Conservation (phyloP, 768 basidiomycete species). For the Cubamyces sp. region DNA sequence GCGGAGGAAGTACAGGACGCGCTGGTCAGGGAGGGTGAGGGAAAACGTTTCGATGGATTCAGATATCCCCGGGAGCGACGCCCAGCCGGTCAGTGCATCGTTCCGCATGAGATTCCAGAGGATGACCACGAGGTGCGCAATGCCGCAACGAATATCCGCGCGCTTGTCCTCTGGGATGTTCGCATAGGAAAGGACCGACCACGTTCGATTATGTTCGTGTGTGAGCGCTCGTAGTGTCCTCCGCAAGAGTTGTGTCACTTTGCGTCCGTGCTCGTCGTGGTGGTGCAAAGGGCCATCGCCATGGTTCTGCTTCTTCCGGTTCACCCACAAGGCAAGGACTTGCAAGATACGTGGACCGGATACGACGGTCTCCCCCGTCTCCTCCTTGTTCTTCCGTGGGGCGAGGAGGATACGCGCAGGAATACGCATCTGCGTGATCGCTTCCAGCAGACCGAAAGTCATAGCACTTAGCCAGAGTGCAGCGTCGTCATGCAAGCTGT, state of each 20-base stretch:
- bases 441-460: conserved; percentile 2
- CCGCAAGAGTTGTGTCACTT: background rate
- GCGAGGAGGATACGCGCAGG: background rate
- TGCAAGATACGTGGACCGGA: background rate
- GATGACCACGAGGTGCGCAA: background rate
- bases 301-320: background rate
- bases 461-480: background rate
- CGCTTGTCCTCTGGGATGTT: background rate
- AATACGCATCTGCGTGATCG: background rate
- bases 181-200: background rate
- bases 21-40: background rate
- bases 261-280: background rate
- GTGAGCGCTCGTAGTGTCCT: background rate
- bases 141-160: background rate
- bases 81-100: background rate
- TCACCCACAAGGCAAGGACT: background rate
- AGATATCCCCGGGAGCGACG: background rate
- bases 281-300: background rate
- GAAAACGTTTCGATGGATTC: too few relatives aligned
- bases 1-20: background rate
- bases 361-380: background rate
- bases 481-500: background rate
- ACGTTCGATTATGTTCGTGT: background rate
- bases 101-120: background rate
- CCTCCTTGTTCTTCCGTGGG: background rate